Percentiles rank a stretch among this genome's conserved stretches.
These are phyloP conservation scores for Styphnolobium japonicum DNA, from an alignment of 306 rosid species.

Conservation along the genomic window DNA sequence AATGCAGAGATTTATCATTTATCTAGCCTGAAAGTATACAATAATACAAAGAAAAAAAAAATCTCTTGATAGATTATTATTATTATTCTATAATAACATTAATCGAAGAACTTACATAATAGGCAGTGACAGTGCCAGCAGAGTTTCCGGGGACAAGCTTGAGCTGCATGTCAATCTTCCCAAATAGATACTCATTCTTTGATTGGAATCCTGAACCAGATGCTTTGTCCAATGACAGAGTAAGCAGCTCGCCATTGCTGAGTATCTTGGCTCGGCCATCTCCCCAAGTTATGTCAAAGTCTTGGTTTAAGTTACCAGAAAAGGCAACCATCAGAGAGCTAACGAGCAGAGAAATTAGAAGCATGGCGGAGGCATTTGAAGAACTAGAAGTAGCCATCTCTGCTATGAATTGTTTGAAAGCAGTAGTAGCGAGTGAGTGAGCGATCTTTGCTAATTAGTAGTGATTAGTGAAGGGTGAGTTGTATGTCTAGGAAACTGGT, in stretches of 20 bases:
- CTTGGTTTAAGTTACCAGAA: slow-evolving; percentile 44
- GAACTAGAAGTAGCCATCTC: slow-evolving; percentile 29
- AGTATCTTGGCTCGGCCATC: slow-evolving; percentile 64
- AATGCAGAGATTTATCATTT: background rate
- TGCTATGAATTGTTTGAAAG: background rate
- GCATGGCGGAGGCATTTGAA: background rate
- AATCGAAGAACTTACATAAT: slow-evolving; percentile 42
- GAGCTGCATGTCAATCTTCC: slow-evolving; percentile 73
- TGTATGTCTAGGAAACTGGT: background rate
- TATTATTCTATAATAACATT: background rate
- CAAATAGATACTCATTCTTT: slow-evolving; percentile 54
- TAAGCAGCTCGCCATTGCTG: slow-evolving; percentile 55
- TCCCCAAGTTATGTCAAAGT: slow-evolving; percentile 68
- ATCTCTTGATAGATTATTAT: background rate
- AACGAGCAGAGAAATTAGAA: slow-evolving; percentile 17
- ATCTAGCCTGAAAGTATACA: background rate
- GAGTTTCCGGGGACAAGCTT: slow-evolving; percentile 77
- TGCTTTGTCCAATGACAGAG: slow-evolving; percentile 50
- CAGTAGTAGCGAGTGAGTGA: background rate
- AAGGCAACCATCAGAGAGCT: slow-evolving; percentile 26
- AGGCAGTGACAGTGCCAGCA: slow-evolving; percentile 83
- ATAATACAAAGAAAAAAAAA: background rate
- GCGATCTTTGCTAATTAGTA: background rate
- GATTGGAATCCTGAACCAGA: slow-evolving; percentile 83
- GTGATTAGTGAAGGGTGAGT: background rate